These are phyloP conservation scores for Penicillium fimorum DNA, from an alignment of 495 filamentous ascomycete genomes.

Conservation along the genomic window DNA sequence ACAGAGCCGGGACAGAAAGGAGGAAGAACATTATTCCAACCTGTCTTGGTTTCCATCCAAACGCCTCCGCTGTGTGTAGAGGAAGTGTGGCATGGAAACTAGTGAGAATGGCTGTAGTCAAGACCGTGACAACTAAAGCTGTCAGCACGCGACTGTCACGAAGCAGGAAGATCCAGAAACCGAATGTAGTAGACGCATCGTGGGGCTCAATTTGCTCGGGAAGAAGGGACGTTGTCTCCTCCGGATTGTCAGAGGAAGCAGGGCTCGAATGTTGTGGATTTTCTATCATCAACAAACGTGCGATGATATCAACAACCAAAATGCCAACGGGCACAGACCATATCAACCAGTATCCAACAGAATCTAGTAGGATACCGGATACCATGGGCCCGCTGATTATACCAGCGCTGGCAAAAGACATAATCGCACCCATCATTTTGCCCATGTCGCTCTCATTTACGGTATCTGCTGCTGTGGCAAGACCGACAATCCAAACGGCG, in stretches of 20 bases:
- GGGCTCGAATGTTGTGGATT: background rate
- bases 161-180: slow-evolving; percentile 20
- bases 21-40: slow-evolving; percentile 24
- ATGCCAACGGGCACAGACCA: slow-evolving; percentile 25
- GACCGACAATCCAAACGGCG: slow-evolving; percentile 28
- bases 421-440: slow-evolving; percentile 21
- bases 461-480: slow-evolving; percentile 25
- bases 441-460: slow-evolving; percentile 22
- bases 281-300: slow-evolving; percentile 28
- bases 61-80: slow-evolving; percentile 19
- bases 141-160: slow-evolving; percentile 13
- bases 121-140: slow-evolving; percentile 6
- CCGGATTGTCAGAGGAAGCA: background rate
- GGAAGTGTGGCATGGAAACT: slow-evolving; percentile 27
- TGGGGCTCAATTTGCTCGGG: background rate
- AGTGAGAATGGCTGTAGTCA: slow-evolving; percentile 9
- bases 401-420: slow-evolving; percentile 20
- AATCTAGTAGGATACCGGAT: slow-evolving; percentile 21
- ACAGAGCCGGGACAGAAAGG: slow-evolving; percentile 17
- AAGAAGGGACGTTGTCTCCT: background rate
- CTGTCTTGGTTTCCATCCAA: slow-evolving; percentile 22
- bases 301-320: slow-evolving; percentile 22
- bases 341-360: slow-evolving; percentile 26
- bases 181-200: background rate
- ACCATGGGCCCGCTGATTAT: slow-evolving; percentile 27